Conservation (phyloP, 306 rosid species). For the Lathyrus sativus region DNA sequence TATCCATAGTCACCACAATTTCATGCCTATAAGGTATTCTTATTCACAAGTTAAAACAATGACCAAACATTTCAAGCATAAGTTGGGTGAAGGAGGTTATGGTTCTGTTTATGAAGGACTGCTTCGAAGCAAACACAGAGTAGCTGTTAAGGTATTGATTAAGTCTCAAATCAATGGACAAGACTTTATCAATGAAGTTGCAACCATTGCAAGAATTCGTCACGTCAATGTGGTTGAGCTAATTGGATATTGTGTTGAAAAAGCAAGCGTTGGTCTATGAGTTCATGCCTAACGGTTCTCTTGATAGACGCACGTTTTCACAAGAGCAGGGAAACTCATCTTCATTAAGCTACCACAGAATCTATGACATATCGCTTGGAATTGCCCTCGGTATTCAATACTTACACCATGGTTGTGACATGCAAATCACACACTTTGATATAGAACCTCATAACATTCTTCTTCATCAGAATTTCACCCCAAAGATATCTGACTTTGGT, state of each 20-base stretch:
- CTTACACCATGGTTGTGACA: slow-evolving; percentile 47
- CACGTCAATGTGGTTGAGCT: slow-evolving; percentile 32
- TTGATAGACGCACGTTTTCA: slow-evolving; percentile 24
- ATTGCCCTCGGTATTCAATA: slow-evolving; percentile 43
- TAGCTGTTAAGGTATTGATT: slow-evolving; percentile 27
- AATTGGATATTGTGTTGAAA: slow-evolving; percentile 29
- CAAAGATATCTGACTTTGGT: slow-evolving; percentile 35
- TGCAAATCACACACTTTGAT: slow-evolving; percentile 42
- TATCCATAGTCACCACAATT: neutral
- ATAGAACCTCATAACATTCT: slow-evolving; percentile 31
- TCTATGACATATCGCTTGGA: slow-evolving; percentile 31
- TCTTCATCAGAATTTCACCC: slow-evolving; percentile 11
- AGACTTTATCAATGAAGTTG: slow-evolving; percentile 34
- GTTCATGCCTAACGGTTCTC: slow-evolving; percentile 35
- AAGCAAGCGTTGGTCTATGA: slow-evolving; percentile 26
- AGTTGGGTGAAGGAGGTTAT: slow-evolving; percentile 29
- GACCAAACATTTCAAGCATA: slow-evolving; percentile 20
- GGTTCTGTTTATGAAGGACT: slow-evolving; percentile 18
- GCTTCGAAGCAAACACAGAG: slow-evolving; percentile 14
- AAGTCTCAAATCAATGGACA: slow-evolving; percentile 27
- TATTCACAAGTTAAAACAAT: slow-evolving; percentile 26
- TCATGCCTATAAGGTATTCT: slow-evolving; percentile 26
- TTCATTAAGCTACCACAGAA: neutral
- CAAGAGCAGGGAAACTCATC: neutral
- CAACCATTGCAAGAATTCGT: slow-evolving; percentile 22